Percentiles rank a stretch among this genome's conserved stretches.
These are phyloP conservation scores for Vitis rotundifolia DNA, from an alignment of 164 flowering plant species.

Conservation along the genomic window DNA sequence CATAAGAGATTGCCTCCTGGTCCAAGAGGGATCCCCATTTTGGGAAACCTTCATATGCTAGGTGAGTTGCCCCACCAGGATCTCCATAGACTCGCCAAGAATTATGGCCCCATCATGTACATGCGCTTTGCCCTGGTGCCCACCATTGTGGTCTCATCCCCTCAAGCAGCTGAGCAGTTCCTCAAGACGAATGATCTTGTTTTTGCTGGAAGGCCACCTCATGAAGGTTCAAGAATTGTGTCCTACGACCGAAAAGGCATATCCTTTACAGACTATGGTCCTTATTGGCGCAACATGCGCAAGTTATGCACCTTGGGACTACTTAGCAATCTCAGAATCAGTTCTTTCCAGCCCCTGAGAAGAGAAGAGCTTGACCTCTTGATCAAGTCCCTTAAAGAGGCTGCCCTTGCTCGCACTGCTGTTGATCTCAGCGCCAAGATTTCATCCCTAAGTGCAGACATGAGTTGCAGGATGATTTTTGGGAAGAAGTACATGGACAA, in stretches of 20 bases:
- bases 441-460: constrained; percentile 6
- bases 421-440: constrained; percentile 23
- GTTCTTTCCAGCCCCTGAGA: constrained; percentile 19
- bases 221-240: constrained; percentile 6
- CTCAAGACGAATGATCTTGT: constrained; percentile 25
- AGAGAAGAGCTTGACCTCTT: constrained; percentile 20
- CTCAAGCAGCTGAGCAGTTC: constrained; percentile 18
- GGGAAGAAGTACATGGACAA: neutral
- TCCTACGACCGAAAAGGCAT: constrained; percentile 10
- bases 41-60: no score
- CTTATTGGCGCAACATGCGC: constrained; percentile 29
- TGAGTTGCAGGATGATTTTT: constrained; percentile 12
- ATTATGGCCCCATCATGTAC: constrained; percentile 25
- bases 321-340: constrained; percentile 19
- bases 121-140: constrained; percentile 17
- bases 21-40: no score
- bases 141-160: constrained; percentile 22
- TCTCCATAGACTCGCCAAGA: constrained; percentile 5
- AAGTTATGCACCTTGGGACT: constrained; percentile 26
- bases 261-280: constrained; percentile 12
- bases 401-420: neutral
- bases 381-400: constrained; percentile 7
- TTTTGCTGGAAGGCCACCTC: constrained; percentile 21
- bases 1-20: no score
- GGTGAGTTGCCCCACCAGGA: neutral